These are phyloP conservation scores for Erigeron canadensis DNA, from an alignment of 129 eudicot genomes.

Conservation along the genomic window DNA sequence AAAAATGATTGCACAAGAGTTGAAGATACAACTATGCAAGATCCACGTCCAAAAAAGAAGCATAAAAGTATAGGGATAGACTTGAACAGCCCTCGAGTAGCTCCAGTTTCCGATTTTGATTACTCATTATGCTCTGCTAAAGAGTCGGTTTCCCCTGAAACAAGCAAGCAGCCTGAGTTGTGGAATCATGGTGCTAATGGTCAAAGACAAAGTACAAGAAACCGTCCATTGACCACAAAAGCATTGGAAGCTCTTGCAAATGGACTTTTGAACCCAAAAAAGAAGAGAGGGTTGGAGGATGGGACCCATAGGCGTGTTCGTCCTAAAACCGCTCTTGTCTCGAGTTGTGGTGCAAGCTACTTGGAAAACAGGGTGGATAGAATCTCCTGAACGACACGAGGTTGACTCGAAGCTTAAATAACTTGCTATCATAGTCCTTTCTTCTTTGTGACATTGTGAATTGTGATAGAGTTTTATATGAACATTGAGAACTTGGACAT, in stretches of 20 bases:
- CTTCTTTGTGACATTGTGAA: neutral
- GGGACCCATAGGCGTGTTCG: conserved; percentile 30
- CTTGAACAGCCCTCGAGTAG: conserved; percentile 39
- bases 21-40: neutral
- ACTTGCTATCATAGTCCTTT: neutral
- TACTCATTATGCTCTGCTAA: neutral
- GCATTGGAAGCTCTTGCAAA: conserved; percentile 51
- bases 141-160: neutral
- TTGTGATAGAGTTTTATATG: neutral
- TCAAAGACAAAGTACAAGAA: conserved; percentile 51
- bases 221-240: conserved; percentile 46
- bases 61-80: conserved; percentile 25
- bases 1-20: neutral
- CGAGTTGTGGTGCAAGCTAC: neutral
- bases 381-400: neutral
- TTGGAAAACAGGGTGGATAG: neutral
- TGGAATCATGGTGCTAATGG: neutral
- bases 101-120: conserved; percentile 21
- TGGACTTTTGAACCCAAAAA: conserved; percentile 26
- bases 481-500: neutral
- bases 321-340: conserved; percentile 17
- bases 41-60: neutral
- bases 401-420: neutral
- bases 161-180: neutral
- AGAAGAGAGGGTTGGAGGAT: conserved; percentile 19